These are phyloP conservation scores for Agarophyton chilense DNA, from an alignment of 23 red algal genomes.

Conservation along the genomic window DNA sequence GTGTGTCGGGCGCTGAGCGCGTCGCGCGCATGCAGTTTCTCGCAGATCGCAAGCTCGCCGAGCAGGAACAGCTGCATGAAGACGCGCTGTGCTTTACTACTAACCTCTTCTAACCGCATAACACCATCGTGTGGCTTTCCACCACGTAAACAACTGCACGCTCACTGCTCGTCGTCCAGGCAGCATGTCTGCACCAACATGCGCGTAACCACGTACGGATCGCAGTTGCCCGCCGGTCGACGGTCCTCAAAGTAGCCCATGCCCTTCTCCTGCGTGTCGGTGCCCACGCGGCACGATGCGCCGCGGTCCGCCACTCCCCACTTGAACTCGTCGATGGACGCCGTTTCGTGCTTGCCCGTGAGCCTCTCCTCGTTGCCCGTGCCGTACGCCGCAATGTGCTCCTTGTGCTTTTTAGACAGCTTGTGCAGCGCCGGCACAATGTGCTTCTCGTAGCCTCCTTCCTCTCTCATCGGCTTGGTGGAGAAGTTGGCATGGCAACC, in stretches of 20 bases:
- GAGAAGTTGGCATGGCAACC: conserved; percentile 99
- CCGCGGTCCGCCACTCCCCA: conserved; percentile 94
- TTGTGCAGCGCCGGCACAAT: conserved; percentile 90
- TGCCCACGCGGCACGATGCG: conserved; percentile 82
- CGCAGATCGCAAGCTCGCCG: conserved; percentile 5
- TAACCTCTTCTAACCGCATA: too few relatives aligned
- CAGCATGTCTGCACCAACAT: conserved; percentile 95
- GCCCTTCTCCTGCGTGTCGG: conserved; percentile 76
- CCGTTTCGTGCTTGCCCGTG: conserved; percentile 95
- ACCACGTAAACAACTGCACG: too few relatives aligned
- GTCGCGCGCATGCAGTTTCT: not conserved
- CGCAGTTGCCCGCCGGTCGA: conserved; percentile 90
- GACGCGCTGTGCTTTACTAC: too few relatives aligned
- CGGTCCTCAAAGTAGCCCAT: conserved; percentile 99
- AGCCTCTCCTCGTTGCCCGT: conserved; percentile 88
- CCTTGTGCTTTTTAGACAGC: conserved; percentile 83
- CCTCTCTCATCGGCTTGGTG: conserved; percentile 91
- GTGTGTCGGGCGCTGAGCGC: not conserved
- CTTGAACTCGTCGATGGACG: conserved; percentile 84
- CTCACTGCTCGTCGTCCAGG: conserved; percentile 1
- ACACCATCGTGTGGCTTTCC: too few relatives aligned
- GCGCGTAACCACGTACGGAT: conserved; percentile 94
- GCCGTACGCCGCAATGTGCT: conserved; percentile 94
- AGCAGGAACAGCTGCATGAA: conserved; percentile 3
- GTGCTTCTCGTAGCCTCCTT: conserved; percentile 76